phyloP scores from a whole-genome alignment of 1,284 basidiomycete species.

The Leccinum fuscescens region DNA sequence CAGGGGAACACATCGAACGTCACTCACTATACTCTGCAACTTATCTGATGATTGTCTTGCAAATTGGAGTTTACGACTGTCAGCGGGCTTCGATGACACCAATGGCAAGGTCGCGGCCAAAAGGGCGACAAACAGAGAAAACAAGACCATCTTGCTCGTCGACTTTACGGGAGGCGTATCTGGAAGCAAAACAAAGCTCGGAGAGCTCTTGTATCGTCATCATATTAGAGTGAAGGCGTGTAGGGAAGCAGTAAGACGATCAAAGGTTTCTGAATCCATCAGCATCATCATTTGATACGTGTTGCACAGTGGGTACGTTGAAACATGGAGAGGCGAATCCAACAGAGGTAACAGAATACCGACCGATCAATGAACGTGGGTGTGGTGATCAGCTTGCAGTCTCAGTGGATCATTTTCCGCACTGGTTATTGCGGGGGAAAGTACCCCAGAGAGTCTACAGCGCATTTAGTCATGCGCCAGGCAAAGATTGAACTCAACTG shows the following conservation, averaged over 20 bases:
- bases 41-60: constrained; percentile 14
- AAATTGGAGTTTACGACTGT: constrained; percentile 17
- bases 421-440: neutral
- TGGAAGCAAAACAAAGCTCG: neutral
- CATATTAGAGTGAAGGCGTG: constrained; percentile 1
- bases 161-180: neutral
- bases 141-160: constrained; percentile 13
- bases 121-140: constrained; percentile 13
- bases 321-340: neutral
- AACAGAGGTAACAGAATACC: neutral
- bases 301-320: neutral
- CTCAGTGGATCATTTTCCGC: too few species aligned
- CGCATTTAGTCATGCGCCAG: neutral
- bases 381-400: constrained; percentile 1
- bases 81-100: constrained; percentile 7
- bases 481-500: neutral
- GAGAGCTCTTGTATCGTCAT: neutral
- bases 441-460: neutral
- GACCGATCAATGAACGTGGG: neutral
- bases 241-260: neutral
- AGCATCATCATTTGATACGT: neutral
- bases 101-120: constrained; percentile 11
- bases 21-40: constrained; percentile 22
- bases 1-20: neutral
- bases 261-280: neutral